A percentile compares a stretch with the other conserved stretches of the same genome.
These are phyloP conservation scores for Globisporangium rhizosaccharum DNA, from an alignment of 352 stramenopile species.

Conservation along the genomic window DNA sequence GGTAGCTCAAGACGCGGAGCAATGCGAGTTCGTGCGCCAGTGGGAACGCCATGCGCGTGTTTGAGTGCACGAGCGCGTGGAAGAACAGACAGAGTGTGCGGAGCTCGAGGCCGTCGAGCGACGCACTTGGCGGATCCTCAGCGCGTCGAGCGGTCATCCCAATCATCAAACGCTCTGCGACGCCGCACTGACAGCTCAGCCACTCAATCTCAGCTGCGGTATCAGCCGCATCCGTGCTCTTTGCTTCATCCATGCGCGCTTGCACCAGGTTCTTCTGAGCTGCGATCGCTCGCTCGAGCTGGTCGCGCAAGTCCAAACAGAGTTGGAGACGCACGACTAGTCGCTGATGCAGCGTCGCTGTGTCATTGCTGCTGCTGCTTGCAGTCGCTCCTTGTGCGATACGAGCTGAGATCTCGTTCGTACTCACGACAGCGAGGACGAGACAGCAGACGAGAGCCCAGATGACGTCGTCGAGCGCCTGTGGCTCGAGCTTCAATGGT, in stretches of 20 bases:
- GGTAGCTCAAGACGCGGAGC: constrained; percentile 33
- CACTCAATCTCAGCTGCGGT: constrained; percentile 22
- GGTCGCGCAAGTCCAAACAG: constrained; percentile 43
- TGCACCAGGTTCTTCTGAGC: constrained; percentile 21
- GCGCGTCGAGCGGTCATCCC: constrained; percentile 24
- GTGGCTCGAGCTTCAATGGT: constrained; percentile 11
- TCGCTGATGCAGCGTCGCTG: constrained; percentile 8
- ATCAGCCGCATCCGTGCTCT: neutral
- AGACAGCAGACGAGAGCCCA: constrained; percentile 52
- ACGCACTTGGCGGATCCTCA: constrained; percentile 25
- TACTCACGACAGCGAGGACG: constrained; percentile 31
- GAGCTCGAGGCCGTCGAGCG: constrained; percentile 50
- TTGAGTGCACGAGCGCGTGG: constrained; percentile 30
- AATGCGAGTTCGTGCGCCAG: constrained; percentile 44
- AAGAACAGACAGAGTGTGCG: constrained; percentile 46
- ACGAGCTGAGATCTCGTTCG: constrained; percentile 11
- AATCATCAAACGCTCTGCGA: constrained; percentile 30
- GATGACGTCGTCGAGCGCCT: constrained; percentile 24
- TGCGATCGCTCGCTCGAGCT: constrained; percentile 30
- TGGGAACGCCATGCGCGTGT: constrained; percentile 20
- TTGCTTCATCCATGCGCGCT: constrained; percentile 3
- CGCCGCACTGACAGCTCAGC: constrained; percentile 23
- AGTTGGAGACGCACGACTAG: constrained; percentile 25
- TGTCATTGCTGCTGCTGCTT: neutral
- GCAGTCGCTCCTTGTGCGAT: neutral